phyloP scores from a whole-genome alignment of 1,284 basidiomycete genomes.

The Fomes fomentarius region DNA sequence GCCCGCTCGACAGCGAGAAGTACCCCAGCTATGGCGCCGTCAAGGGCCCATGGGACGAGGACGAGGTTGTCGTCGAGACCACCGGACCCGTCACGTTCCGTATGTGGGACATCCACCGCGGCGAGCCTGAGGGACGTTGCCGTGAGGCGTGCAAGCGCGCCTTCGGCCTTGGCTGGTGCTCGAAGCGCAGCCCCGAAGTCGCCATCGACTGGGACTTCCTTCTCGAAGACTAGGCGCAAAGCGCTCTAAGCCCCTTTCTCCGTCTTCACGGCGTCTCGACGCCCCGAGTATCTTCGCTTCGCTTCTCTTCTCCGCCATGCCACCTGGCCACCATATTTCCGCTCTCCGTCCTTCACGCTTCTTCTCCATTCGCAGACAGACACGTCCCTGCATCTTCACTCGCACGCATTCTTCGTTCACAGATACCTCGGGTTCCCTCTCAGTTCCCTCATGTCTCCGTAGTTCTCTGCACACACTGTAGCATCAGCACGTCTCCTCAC shows the following conservation, averaged over 20 bases:
- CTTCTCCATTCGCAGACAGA: neutral
- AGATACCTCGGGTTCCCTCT: neutral
- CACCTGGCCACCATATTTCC: neutral
- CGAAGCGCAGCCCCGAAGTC: slow-evolving; percentile 54
- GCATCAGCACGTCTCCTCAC: slow-evolving; percentile 20
- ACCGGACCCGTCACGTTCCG: slow-evolving; percentile 63
- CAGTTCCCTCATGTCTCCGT: slow-evolving; percentile 1
- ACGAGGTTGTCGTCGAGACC: slow-evolving; percentile 65
- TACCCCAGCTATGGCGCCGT: slow-evolving; percentile 14
- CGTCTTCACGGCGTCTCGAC: neutral
- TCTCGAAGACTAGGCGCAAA: slow-evolving; percentile 54
- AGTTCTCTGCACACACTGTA: slow-evolving; percentile 20
- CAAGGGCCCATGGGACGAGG: slow-evolving; percentile 40
- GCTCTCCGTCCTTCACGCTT: neutral
- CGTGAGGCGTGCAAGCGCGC: slow-evolving; percentile 67
- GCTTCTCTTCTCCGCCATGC: neutral
- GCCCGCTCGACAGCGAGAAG: slow-evolving; percentile 4
- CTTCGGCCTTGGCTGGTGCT: slow-evolving; percentile 53
- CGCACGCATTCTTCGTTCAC: slow-evolving; percentile 3
- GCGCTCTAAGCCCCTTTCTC: neutral
- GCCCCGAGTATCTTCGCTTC: slow-evolving; percentile 5
- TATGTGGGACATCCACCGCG: slow-evolving; percentile 76
- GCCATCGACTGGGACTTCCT: slow-evolving; percentile 78
- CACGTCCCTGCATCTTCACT: slow-evolving; percentile 8
- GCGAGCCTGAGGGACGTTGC: slow-evolving; percentile 59